Evolutionary conservation across 192 early-diverging fungal genomes (phyloP), one percentile per base, ranked within the genome.

Genomic region (Mortierella hygrophila): DNA sequence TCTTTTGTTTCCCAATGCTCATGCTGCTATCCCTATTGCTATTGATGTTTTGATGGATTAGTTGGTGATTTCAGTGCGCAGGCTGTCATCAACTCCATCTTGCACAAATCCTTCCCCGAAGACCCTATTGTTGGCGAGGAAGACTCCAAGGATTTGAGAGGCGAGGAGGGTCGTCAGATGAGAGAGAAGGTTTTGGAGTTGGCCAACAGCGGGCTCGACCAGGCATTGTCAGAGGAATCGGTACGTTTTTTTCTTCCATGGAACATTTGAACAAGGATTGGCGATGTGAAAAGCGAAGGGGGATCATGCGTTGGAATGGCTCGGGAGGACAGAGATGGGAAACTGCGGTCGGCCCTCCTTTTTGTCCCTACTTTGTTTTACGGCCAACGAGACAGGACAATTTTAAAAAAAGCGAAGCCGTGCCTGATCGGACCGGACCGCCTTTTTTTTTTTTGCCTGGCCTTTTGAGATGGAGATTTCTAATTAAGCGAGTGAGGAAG

Each of bases 91-190:
- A 98, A 98, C 90, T 87, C 92, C 1, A 89, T 95, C 73, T 91
- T 99, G 10, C 85, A 93, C 74, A 74, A 92, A 75, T 86, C 90
- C 74, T 99, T 99, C 73, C 97, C 98, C 20, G 44, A 93, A 26
- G 97, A 98, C 86, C 95, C 95, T 38, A 96, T 99, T 71, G 95
- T 99, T 21, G 99, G 97, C 41, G 99, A 99, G 88, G 99, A 99
- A 85, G 97, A 99, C 78, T 93, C 97, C 0, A 92, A 93, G 77
- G 98, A 97, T 72, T 90, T 99, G 13, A 93, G 91, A 47, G 95
- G 93, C 29, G 95, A 98, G 21, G 82, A 55, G 1, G 93, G 92
- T 37, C 92, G 89, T 13, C 73, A 72, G 0, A 89, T 97, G 77
- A 85, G 95, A 54, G 91, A 95, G 49, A 95, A 95, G 86, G 97